Base-by-base conservation (phyloP, 78 protist species). In the Protostelium mycophagum region DNA sequence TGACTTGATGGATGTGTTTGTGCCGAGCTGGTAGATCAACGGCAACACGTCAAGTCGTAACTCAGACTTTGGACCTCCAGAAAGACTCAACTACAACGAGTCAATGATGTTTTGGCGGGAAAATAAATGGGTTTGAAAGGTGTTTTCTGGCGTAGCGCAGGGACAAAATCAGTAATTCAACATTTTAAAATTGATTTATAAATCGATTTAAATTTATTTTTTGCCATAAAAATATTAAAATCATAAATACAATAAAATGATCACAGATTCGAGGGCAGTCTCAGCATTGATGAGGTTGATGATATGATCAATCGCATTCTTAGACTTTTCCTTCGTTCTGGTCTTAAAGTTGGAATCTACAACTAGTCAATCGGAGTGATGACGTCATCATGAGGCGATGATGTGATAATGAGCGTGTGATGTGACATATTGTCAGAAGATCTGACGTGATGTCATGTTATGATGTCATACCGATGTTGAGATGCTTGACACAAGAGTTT, bases 341-440 rank as follows among this genome's bases (percentile, higher is more conserved):
- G 88, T 51, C 38, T 90, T 90, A 83, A 93, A 93, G 73, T 93
- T 93, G 36, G 93, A 91, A 89, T 93, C 91, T 73, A 92, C 83
- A 1, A 87, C 36, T 31, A 92, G 39, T 84, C 84, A 83, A 28
- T 83, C 37, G 29, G 29, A 28, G 29, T 29, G 84, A 29, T 83
- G 28, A 29, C 37, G 73, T 51, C 73, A 51, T 51, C 73, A 16
- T 51, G 31, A 51, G 73, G 31, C 73, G 16, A 25, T 16, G 16
- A 25, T 16, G 16, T 51, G 31, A 51, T 51, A 5, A 51, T 16
- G 73, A 51, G 5, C 73, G 16, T 51, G 31, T 16, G 5, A 5
- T 51, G 5, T 5, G 16, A 5, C 73, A 51, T 51, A 51, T 51
- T 16, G 16, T 51, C 73, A 51, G 73, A 51, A 25, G 31, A 51